phyloP scores from a whole-genome alignment of 805 yeast genomes.

The Kuraishia piskuri region DNA sequence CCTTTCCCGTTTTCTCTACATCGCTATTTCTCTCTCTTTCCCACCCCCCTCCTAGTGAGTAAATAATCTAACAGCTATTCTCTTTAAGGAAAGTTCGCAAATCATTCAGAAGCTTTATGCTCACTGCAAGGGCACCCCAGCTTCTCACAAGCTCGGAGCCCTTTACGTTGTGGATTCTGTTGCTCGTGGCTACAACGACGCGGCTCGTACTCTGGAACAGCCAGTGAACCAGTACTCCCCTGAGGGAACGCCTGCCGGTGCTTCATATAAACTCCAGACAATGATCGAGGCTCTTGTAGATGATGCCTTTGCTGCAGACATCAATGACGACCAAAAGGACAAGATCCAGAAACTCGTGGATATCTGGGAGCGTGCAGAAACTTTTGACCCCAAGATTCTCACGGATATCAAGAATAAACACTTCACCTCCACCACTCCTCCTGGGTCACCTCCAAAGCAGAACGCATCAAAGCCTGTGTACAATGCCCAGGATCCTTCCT shows the following conservation, averaged over 20 bases:
- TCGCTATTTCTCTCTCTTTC: not conserved
- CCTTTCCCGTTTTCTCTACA: not conserved
- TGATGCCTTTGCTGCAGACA: constrained; percentile 47
- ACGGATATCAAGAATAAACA: constrained; percentile 47
- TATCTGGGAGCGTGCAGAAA: constrained; percentile 83
- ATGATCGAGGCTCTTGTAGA: constrained; percentile 56
- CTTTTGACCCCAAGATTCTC: constrained; percentile 56
- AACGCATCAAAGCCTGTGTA: constrained; percentile 14
- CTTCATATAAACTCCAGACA: constrained; percentile 55
- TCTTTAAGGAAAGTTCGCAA: constrained; percentile 29
- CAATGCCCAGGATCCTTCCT: constrained; percentile 35
- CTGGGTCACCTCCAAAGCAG: constrained; percentile 50
- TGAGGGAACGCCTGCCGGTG: constrained; percentile 70
- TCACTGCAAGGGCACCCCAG: constrained; percentile 64
- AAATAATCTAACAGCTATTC: not conserved
- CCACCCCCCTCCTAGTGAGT: too few relatives aligned
- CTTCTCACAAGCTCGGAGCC: constrained; percentile 82
- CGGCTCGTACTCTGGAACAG: constrained; percentile 47
- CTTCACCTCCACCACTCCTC: constrained; percentile 63
- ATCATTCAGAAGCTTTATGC: constrained; percentile 51
- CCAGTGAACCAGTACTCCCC: constrained; percentile 39
- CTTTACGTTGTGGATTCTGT: constrained; percentile 89
- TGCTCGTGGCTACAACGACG: constrained; percentile 73
- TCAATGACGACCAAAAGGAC: constrained; percentile 46
- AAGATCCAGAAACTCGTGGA: constrained; percentile 80